A percentile compares a stretch with the other conserved stretches of the same genome.
Evolutionary conservation across 768 basidiomycete genomes (phyloP).

Genomic region (Lyophyllum semitale): DNA sequence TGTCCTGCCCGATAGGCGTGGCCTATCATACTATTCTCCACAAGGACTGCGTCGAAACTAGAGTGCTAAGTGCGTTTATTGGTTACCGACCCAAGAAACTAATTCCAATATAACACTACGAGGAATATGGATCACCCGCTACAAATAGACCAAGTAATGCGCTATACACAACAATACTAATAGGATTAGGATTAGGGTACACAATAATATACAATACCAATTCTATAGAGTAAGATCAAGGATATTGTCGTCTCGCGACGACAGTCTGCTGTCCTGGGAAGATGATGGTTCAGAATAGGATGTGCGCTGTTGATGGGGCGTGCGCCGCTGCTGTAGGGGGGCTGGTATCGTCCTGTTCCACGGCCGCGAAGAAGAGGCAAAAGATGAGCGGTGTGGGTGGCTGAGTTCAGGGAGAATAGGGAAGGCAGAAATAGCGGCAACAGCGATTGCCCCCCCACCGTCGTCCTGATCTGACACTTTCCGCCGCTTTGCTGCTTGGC

Average conservation of each 20-base stretch:
- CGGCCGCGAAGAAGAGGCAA: not conserved
- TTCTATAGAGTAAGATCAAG: slow-evolving; percentile 10
- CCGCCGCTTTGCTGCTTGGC: slow-evolving; percentile 1
- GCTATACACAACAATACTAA: not conserved
- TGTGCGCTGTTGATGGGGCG: not conserved
- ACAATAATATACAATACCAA: slow-evolving; percentile 3
- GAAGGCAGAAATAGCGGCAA: not conserved
- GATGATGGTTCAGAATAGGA: slow-evolving; percentile 7
- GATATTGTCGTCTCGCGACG: slow-evolving; percentile 3
- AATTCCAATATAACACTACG: not conserved
- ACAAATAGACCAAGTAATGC: not conserved
- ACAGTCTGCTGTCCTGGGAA: slow-evolving; percentile 13
- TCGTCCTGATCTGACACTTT: not conserved
- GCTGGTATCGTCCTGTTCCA: not conserved
- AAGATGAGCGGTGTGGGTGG: not conserved
- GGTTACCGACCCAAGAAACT: not conserved
- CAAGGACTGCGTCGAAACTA: not conserved
- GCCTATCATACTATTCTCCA: not conserved
- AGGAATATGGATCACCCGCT: too few species aligned
- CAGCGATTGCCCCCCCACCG: not conserved
- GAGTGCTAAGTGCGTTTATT: not conserved
- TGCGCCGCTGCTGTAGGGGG: not conserved
- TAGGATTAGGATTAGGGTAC: too few species aligned
- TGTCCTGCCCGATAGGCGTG: not conserved
- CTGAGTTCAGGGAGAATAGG: slow-evolving; percentile 1